These are phyloP conservation scores for Naegleria fowleri DNA, from an alignment of 208 protist genomes.

Conservation along the genomic window DNA sequence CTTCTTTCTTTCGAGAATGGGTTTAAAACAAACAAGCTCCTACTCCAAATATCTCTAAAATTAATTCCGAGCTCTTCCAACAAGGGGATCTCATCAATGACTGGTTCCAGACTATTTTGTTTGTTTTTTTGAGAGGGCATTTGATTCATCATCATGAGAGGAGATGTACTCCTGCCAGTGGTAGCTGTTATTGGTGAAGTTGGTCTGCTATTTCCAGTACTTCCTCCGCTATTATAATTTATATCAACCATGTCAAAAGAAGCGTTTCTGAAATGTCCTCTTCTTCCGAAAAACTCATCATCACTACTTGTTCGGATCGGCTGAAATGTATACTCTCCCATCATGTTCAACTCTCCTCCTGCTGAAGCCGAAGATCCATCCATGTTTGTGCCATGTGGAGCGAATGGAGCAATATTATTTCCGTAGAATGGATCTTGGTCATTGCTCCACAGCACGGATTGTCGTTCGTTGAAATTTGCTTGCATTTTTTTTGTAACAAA, in stretches of 20 bases:
- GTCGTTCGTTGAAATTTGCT: background rate
- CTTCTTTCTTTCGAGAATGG: background rate
- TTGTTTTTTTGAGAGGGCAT: background rate
- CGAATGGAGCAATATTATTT: background rate
- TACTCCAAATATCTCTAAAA: conserved; percentile 3
- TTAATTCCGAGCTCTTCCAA: conserved; percentile 22
- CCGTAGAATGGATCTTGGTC: background rate
- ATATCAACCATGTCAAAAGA: background rate
- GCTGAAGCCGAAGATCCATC: background rate
- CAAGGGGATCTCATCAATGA: conserved; percentile 8
- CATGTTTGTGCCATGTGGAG: background rate
- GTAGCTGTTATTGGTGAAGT: background rate
- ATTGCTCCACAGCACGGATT: background rate
- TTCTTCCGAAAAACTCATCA: background rate
- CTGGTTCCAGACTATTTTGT: conserved; percentile 4
- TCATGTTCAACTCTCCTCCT: no score
- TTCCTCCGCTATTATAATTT: background rate
- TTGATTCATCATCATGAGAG: background rate
- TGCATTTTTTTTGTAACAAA: background rate
- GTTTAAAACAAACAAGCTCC: conserved; percentile 8
- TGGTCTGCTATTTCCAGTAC: background rate
- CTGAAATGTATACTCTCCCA: background rate
- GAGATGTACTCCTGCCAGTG: background rate
- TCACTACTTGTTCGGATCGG: background rate
- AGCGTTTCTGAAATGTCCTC: background rate